Percentiles rank a stretch among this genome's conserved stretches.
Evolutionary conservation across 1,284 basidiomycete species (phyloP).

Genomic region (Cryptococcus hybrid): DNA sequence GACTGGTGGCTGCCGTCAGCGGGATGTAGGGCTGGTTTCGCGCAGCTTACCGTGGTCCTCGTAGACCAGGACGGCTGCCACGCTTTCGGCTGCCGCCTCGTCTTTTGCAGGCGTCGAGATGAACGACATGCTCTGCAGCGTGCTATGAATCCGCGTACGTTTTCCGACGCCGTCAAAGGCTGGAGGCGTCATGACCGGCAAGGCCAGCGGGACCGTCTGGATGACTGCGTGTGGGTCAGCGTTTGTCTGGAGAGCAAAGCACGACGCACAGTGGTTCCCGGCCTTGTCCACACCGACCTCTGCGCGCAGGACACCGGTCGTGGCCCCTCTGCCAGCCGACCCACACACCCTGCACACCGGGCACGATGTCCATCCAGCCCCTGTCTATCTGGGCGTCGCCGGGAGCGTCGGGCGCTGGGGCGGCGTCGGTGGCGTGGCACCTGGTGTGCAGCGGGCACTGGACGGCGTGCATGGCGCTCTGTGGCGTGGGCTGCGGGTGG

Average conservation of each 20-base stretch:
- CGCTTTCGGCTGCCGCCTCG: neutral
- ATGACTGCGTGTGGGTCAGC: slow-evolving; percentile 16
- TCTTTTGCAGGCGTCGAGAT: neutral
- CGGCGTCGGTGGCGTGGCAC: slow-evolving; percentile 10
- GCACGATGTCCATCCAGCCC: slow-evolving; percentile 38
- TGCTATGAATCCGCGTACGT: neutral
- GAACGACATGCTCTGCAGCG: slow-evolving; percentile 20
- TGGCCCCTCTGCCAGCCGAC: slow-evolving; percentile 29
- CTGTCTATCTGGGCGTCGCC: slow-evolving; percentile 13
- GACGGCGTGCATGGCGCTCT: slow-evolving; percentile 22
- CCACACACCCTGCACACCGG: slow-evolving; percentile 36
- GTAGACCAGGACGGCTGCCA: slow-evolving; percentile 11
- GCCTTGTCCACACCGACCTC: slow-evolving; percentile 31
- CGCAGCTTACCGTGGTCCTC: slow-evolving; percentile 9
- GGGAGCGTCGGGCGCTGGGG: slow-evolving; percentile 1
- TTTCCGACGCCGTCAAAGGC: neutral
- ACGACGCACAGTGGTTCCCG: slow-evolving; percentile 26
- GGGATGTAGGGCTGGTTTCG: neutral
- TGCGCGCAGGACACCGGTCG: slow-evolving; percentile 20
- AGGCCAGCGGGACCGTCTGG: slow-evolving; percentile 25
- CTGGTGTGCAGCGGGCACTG: slow-evolving; percentile 21
- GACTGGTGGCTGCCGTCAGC: neutral
- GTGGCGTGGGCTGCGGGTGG: slow-evolving; percentile 15
- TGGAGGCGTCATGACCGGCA: slow-evolving; percentile 16
- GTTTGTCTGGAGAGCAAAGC: neutral